phyloP scores from a whole-genome alignment of 1,139 yeast genomes.

The Entelexis sorbosivorans region DNA sequence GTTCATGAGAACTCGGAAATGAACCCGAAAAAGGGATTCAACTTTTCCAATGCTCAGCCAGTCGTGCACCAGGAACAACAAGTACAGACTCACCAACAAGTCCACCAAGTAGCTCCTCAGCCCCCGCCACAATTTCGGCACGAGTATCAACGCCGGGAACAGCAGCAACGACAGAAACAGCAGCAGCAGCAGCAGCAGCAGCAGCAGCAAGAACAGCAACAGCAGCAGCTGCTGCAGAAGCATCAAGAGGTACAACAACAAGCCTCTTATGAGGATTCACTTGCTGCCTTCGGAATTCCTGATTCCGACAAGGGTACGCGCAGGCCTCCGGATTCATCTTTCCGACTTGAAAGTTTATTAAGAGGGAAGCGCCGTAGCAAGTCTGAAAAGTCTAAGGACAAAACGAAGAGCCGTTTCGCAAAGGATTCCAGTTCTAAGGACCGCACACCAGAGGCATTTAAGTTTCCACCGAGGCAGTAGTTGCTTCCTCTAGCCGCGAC shows the following conservation, averaged over 20 bases:
- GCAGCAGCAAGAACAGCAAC: not conserved
- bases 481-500: too few relatives aligned
- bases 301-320: not conserved
- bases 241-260: not conserved
- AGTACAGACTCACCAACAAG: not conserved
- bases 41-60: not conserved
- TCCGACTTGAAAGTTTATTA: slow-evolving; percentile 29
- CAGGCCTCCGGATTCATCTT: slow-evolving; percentile 21
- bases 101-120: not conserved
- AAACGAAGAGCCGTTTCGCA: not conserved
- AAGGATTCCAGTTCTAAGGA: not conserved
- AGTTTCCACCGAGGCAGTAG: slow-evolving; percentile 20
- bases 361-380: slow-evolving; percentile 27
- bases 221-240: not conserved
- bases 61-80: not conserved
- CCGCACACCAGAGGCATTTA: slow-evolving; percentile 15
- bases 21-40: not conserved
- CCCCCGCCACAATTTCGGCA: not conserved
- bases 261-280: not conserved
- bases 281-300: not conserved
- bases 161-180: not conserved
- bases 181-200: not conserved
- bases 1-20: not conserved
- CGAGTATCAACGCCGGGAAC: not conserved
- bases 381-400: slow-evolving; percentile 16